Evolutionary conservation across 139 green algal genomes (phyloP).

Genomic region (Pleodorina starrii): DNA sequence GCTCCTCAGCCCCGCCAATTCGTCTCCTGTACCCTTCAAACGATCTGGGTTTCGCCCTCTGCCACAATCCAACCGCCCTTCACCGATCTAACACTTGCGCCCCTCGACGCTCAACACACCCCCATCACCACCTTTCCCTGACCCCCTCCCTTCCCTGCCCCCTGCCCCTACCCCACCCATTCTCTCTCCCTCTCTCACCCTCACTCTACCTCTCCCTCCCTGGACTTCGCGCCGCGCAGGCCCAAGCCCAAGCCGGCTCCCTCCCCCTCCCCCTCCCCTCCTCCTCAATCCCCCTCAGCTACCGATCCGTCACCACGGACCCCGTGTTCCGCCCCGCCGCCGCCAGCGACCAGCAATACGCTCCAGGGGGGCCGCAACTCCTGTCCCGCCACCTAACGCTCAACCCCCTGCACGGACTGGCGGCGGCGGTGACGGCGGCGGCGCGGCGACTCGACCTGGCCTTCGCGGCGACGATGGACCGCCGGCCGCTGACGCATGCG

Average conservation of each 20-base stretch:
- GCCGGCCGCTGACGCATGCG: not conserved
- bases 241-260: not conserved
- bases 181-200: not conserved
- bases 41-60: no score
- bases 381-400: slow-evolving; percentile 5
- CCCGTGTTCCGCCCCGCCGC: not conserved
- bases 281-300: not conserved
- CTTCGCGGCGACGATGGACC: slow-evolving; percentile 1
- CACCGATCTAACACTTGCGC: no score
- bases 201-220: not conserved
- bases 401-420: slow-evolving; percentile 33
- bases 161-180: not conserved
- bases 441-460: not conserved
- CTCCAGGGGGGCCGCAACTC: slow-evolving; percentile 22
- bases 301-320: slow-evolving; percentile 22
- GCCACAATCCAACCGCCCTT: no score
- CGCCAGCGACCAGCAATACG: slow-evolving; percentile 6
- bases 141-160: not conserved
- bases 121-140: not conserved
- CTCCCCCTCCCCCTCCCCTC: no score
- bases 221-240: not conserved
- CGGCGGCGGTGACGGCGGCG: not conserved
- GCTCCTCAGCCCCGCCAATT: not conserved
- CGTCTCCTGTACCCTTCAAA: no score
- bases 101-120: not conserved